These are phyloP conservation scores for Pythium sp. DNA, from an alignment of 352 stramenopile genomes.

Conservation along the genomic window DNA sequence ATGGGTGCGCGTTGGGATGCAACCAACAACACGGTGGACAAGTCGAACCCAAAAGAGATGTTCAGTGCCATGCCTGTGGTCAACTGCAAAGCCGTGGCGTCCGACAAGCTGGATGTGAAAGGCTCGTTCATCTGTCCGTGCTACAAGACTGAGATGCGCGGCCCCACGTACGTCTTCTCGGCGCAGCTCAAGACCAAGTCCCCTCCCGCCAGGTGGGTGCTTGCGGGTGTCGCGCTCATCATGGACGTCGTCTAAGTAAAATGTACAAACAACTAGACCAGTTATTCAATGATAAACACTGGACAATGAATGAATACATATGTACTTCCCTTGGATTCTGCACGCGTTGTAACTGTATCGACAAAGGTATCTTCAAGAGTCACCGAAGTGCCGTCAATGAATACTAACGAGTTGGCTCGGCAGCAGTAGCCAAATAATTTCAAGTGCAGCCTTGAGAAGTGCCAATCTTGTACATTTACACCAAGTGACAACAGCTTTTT, in stretches of 20 bases:
- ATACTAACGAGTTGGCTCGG: no score
- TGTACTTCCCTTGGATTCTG: neutral
- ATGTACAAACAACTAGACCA: no score
- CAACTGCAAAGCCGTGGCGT: conserved; percentile 95
- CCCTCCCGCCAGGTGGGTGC: conserved; percentile 90
- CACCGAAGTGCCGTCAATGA: no score
- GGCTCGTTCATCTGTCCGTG: conserved; percentile 94
- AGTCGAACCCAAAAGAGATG: conserved; percentile 97
- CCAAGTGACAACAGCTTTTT: no score
- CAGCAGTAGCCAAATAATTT: no score
- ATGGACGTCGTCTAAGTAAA: conserved; percentile 85
- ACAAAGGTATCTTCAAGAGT: neutral
- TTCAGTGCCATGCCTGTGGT: conserved; percentile 97
- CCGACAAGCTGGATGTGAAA: conserved; percentile 94
- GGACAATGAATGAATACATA: no score
- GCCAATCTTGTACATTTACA: no score
- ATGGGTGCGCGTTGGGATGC: conserved; percentile 96
- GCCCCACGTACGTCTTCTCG: conserved; percentile 97
- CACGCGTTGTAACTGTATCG: neutral
- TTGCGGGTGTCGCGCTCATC: conserved; percentile 95
- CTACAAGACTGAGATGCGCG: conserved; percentile 97
- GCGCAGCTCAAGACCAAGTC: conserved; percentile 98
- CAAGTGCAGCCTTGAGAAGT: no score
- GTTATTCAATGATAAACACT: no score
- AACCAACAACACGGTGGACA: conserved; percentile 91